A percentile compares a stretch with the other conserved stretches of the same genome.
Evolutionary conservation across 257 asterid genomes (phyloP).

Genomic region (Solanum dulcamara): DNA sequence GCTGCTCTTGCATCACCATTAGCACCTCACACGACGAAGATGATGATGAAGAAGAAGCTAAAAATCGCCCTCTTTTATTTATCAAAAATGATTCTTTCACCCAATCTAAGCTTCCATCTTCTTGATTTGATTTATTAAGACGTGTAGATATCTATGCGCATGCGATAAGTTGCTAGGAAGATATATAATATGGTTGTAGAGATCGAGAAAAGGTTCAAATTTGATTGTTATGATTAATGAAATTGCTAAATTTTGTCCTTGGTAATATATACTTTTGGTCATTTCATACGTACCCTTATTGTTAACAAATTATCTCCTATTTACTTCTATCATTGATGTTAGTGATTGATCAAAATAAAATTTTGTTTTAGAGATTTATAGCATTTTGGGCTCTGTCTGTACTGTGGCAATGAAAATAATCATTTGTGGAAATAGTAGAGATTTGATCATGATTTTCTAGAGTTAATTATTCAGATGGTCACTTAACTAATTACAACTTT

Average conservation of each 20-base stretch:
- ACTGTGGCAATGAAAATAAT: too few species aligned
- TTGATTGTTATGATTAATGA: background rate
- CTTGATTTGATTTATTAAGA: background rate
- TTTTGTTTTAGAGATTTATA: too few species aligned
- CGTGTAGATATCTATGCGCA: background rate
- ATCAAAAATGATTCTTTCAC: background rate
- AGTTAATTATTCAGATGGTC: too few species aligned
- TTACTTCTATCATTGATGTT: background rate
- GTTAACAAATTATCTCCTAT: background rate
- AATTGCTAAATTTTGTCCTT: background rate
- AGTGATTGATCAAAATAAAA: too few species aligned
- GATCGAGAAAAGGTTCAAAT: background rate
- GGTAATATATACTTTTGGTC: background rate
- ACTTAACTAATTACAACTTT: too few species aligned
- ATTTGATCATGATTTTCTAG: too few species aligned
- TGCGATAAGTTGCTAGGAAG: background rate
- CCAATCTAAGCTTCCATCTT: background rate
- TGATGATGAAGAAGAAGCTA: conserved; percentile 28
- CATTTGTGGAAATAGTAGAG: too few species aligned
- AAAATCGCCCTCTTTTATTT: conserved; percentile 28
- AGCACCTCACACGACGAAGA: conserved; percentile 16
- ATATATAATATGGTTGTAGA: background rate
- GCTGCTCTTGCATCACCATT: conserved; percentile 32
- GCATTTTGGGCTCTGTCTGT: too few species aligned
- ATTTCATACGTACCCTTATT: background rate